phyloP scores from a whole-genome alignment of 768 basidiomycete genomes.

The Amanita rubescens region DNA sequence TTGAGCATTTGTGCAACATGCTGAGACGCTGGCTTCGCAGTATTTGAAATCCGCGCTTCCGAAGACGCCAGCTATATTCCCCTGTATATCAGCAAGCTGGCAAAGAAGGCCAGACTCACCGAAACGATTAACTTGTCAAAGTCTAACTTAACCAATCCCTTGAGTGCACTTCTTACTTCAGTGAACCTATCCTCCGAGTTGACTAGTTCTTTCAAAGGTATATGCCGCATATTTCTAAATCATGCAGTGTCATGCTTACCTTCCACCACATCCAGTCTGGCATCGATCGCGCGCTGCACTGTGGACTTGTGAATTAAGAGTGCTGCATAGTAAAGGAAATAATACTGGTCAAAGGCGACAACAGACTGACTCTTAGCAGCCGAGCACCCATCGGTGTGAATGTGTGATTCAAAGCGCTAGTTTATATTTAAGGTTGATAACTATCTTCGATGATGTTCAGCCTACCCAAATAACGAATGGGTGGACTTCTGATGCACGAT shows the following conservation, averaged over 20 bases:
- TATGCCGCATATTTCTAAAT: background rate
- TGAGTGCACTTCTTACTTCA: conserved; percentile 60
- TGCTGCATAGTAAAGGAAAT: background rate
- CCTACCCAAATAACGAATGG: conserved; percentile 77
- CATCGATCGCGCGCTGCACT: conserved; percentile 64
- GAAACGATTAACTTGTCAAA: conserved; percentile 80
- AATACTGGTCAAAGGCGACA: conserved; percentile 74
- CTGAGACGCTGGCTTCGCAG: conserved; percentile 56
- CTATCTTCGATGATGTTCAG: background rate
- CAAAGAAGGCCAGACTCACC: conserved; percentile 26
- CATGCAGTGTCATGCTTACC: conserved; percentile 31
- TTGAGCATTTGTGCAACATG: conserved; percentile 76
- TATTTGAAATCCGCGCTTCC: conserved; percentile 46
- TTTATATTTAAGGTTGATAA: background rate
- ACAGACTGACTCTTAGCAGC: conserved; percentile 68
- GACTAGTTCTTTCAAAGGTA: conserved; percentile 51
- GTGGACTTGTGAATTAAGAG: conserved; percentile 5
- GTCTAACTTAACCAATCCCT: conserved; percentile 71
- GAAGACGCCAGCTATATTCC: conserved; percentile 51
- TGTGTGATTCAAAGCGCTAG: conserved; percentile 69
- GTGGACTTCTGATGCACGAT: conserved; percentile 54
- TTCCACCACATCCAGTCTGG: conserved; percentile 82
- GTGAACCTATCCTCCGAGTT: conserved; percentile 69
- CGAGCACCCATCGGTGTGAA: conserved; percentile 88
- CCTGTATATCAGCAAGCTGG: background rate